Evolutionary conservation across 169 alveolate genomes (phyloP).

Genomic region (Plasmodium falciparum): DNA sequence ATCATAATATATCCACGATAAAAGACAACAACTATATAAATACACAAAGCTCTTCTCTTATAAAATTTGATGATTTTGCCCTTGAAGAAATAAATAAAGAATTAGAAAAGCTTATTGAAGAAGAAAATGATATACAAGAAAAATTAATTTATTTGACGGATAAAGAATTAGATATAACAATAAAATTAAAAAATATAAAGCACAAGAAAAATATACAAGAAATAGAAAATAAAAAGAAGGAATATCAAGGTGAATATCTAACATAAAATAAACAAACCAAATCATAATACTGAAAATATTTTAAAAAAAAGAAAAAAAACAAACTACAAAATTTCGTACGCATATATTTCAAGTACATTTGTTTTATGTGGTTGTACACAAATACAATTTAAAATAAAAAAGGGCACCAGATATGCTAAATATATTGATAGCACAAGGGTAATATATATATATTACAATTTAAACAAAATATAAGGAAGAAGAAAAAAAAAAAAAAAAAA

Average conservation of each 20-base stretch:
- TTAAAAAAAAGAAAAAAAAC: background rate
- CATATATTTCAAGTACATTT: no score
- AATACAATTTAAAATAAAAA: no score
- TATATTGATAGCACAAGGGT: no score
- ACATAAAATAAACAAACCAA: background rate
- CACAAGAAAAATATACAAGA: slow-evolving; percentile 4
- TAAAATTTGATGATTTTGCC: slow-evolving; percentile 54
- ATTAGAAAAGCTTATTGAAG: slow-evolving; percentile 60
- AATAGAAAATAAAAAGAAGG: slow-evolving; percentile 12
- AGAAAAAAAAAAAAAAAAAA: background rate
- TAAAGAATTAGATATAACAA: slow-evolving; percentile 48
- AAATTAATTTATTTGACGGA: slow-evolving; percentile 47
- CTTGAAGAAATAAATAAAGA: slow-evolving; percentile 57
- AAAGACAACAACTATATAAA: background rate
- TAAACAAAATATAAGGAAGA: no score
- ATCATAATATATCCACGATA: background rate
- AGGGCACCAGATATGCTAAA: no score
- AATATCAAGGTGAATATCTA: background rate
- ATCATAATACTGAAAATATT: slow-evolving; percentile 4
- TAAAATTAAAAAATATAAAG: slow-evolving; percentile 20
- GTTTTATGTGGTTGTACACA: no score
- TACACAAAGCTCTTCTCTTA: slow-evolving; percentile 4
- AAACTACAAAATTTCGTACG: no score
- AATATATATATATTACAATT: no score
- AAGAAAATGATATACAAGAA: slow-evolving; percentile 68